These are phyloP conservation scores for Carex arenaria DNA, from an alignment of 202 grass and related monocot species.

Conservation along the genomic window DNA sequence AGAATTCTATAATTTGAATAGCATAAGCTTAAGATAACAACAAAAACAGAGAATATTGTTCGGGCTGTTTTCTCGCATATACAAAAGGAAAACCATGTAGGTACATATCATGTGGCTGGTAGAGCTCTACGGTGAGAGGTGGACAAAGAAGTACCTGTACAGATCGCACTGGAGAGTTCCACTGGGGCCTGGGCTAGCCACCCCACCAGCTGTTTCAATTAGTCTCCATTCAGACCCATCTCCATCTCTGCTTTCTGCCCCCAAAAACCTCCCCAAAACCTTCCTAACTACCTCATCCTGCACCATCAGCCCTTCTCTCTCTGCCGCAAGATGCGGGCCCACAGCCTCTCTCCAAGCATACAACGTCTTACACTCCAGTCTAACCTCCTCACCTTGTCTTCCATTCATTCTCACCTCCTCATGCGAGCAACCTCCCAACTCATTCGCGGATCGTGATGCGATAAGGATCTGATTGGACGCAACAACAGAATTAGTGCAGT, in stretches of 20 bases:
- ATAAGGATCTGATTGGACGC: constrained; percentile 57
- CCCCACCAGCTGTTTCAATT: constrained; percentile 83
- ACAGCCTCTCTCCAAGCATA: constrained; percentile 83
- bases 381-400: constrained; percentile 24
- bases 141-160: constrained; percentile 45
- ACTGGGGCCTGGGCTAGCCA: constrained; percentile 65
- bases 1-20: neutral
- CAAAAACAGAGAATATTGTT: neutral
- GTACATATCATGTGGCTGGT: neutral
- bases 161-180: constrained; percentile 84
- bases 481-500: constrained; percentile 15
- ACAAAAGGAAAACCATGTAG: neutral
- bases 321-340: constrained; percentile 73
- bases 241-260: constrained; percentile 8
- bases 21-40: neutral
- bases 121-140: neutral
- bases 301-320: constrained; percentile 70
- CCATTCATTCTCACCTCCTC: constrained; percentile 32
- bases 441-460: constrained; percentile 32
- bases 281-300: constrained; percentile 50
- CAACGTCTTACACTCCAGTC: constrained; percentile 55
- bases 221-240: constrained; percentile 55
- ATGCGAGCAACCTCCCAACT: neutral
- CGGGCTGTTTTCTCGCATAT: neutral
- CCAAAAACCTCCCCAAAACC: constrained; percentile 44